Base-by-base conservation (phyloP, 495 filamentous ascomycete species). In the Trypethelium eluteriae region DNA sequence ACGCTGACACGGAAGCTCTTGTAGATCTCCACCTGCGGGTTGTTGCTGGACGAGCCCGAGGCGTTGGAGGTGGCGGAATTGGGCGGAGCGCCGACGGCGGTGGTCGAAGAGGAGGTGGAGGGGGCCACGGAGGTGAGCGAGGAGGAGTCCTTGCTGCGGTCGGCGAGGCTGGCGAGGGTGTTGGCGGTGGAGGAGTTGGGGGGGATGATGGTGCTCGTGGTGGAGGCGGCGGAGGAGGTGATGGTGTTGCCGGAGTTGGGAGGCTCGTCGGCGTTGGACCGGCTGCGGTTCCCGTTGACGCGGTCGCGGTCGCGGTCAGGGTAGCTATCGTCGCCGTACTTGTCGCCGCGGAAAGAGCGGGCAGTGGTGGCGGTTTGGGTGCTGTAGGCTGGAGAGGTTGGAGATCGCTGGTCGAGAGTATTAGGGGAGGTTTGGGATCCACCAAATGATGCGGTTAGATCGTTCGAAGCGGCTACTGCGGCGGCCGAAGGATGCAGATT, bases 1-100 rank as follows among this genome's bases (percentile, higher is more conserved):
- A 96, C 93, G 69, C 89, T 92, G 68, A 98, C 94, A 38, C 94
- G 86, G 81, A 98, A 98, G 6, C 89, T 93, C 76, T 97, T 98
- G 85, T 98, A 97, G 64, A 98, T 98, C 72, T 98, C 93, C 65
- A 93, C 92, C 66, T 77, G 74, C 47, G 76, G 71, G 79, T 84
- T 70, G 76, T 75, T 61, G 75, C 67, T 36, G 67, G 46, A 81
- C 82, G 25, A 75, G 73, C 62, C 79, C 67, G 35, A 67, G 72
- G 34, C 64, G 75, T 4, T 80, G 83, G 83, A 67, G 82, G 79
- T 9, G 77, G 80, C 3, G 79, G 82, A 11, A 70, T 66, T 68
- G 39, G 38, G 62, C 7, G 38, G 38, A 2, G 10, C 38, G 10
- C 25, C 34, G 25, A 44, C 36, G 63, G n/a, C 10, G 12, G 39